Evolutionary conservation across 805 yeast genomes (phyloP).

Genomic region (Saccharomycopsis oosterbeekiorum): DNA sequence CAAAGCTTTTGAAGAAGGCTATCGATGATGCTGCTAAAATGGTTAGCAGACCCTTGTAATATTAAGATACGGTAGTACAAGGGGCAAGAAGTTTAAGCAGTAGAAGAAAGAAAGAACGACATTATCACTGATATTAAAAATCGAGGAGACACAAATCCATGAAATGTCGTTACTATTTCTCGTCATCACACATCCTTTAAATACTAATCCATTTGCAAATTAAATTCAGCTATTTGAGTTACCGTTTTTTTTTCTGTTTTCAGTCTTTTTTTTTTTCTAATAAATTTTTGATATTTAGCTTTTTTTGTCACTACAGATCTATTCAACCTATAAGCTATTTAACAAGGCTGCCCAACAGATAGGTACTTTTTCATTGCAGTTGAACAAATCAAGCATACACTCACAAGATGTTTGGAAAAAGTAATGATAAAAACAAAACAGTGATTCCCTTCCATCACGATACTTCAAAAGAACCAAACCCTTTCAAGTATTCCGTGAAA

Average conservation of each 20-base stretch:
- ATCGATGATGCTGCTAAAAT: background rate
- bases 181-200: background rate
- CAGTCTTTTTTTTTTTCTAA: background rate
- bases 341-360: no score
- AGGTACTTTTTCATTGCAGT: background rate
- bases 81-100: background rate
- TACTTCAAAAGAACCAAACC: background rate
- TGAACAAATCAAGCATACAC: background rate
- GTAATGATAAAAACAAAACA: background rate
- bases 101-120: no score
- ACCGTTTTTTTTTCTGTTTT: no score
- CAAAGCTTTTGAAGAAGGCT: background rate
- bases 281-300: no score
- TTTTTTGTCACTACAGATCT: no score
- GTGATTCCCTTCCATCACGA: background rate
- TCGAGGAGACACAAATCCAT: background rate
- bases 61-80: background rate
- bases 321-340: no score
- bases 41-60: background rate
- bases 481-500: conserved; percentile 23
- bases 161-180: background rate
- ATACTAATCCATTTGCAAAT: background rate
- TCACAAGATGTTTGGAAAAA: background rate
- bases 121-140: background rate
- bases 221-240: no score